phyloP scores from a whole-genome alignment of 352 stramenopile species.

The Phytophthora fragariaefolia region DNA sequence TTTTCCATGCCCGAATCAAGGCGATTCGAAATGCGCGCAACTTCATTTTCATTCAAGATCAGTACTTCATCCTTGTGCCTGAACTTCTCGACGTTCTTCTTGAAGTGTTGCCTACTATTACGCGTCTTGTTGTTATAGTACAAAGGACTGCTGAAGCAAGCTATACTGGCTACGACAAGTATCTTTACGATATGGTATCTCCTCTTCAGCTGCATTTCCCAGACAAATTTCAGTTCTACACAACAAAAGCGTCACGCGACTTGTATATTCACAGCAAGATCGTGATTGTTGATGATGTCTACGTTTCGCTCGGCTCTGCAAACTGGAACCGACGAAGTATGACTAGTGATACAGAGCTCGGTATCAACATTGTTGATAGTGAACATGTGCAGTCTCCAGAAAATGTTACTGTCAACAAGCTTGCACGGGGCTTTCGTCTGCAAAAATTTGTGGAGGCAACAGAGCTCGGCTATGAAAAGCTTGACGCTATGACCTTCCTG shows the following conservation, averaged over 20 bases:
- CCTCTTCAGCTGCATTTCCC: constrained; percentile 13
- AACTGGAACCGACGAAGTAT: constrained; percentile 24
- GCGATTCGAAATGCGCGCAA: constrained; percentile 54
- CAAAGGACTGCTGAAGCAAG: constrained; percentile 32
- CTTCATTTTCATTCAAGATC: constrained; percentile 63
- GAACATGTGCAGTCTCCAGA: constrained; percentile 8
- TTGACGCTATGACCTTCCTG: constrained; percentile 9
- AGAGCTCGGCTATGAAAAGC: neutral
- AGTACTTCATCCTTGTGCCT: constrained; percentile 51
- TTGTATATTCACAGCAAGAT: constrained; percentile 29
- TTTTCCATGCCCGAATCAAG: constrained; percentile 50
- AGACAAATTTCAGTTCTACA: constrained; percentile 20
- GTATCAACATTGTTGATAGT: constrained; percentile 12
- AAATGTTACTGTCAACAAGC: constrained; percentile 14
- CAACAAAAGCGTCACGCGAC: constrained; percentile 12
- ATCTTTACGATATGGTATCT: constrained; percentile 22
- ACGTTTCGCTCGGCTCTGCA: constrained; percentile 16
- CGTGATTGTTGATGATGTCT: constrained; percentile 14
- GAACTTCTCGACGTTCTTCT: constrained; percentile 42
- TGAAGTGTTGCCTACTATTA: constrained; percentile 33
- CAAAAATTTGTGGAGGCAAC: constrained; percentile 19
- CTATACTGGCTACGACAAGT: constrained; percentile 20
- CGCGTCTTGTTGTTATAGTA: constrained; percentile 53
- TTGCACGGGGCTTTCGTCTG: constrained; percentile 13
- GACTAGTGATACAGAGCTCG: constrained; percentile 18